A percentile compares a stretch with the other conserved stretches of the same genome.
Evolutionary conservation across 768 basidiomycete species (phyloP).

Genomic region (Boletus barrowsii): DNA sequence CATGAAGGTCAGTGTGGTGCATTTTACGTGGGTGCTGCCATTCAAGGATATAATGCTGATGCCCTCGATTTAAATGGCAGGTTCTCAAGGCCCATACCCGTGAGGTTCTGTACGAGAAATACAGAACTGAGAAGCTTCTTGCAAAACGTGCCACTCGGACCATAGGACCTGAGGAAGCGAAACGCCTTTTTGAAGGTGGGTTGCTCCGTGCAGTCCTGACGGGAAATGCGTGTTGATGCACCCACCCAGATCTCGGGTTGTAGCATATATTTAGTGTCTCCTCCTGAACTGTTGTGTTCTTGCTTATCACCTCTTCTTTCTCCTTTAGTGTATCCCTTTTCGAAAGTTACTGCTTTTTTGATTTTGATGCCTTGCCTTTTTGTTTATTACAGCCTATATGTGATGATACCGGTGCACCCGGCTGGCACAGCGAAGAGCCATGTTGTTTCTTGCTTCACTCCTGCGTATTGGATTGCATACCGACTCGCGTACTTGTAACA

Average conservation of each 20-base stretch:
- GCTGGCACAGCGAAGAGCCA: constrained; percentile 16
- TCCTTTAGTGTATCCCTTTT: constrained; percentile 10
- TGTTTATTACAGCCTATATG: constrained; percentile 10
- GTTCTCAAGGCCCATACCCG: constrained; percentile 79
- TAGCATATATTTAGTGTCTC: constrained; percentile 31
- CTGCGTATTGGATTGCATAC: constrained; percentile 21
- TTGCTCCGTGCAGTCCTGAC: constrained; percentile 15
- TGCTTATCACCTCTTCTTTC: constrained; percentile 19
- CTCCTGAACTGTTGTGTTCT: constrained; percentile 17
- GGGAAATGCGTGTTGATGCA: constrained; percentile 24
- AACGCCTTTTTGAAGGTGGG: constrained; percentile 71
- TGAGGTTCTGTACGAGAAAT: constrained; percentile 91
- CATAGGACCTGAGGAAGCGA: constrained; percentile 72
- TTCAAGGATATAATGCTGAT: constrained; percentile 9
- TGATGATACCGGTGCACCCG: constrained; percentile 16
- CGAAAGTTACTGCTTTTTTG: not conserved
- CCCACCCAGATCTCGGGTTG: constrained; percentile 44
- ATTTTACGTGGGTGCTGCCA: constrained; percentile 18
- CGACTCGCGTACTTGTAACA: constrained; percentile 22
- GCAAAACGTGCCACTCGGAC: constrained; percentile 79
- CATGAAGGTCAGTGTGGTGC: constrained; percentile 59
- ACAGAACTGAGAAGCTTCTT: constrained; percentile 86
- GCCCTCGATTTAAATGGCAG: constrained; percentile 36
- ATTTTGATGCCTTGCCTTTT: constrained; percentile 1
- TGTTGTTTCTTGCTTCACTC: constrained; percentile 23